A percentile compares a stretch with the other conserved stretches of the same genome.
These are phyloP conservation scores for Corchorus capsularis DNA, from an alignment of 345 rosid genomes.

Conservation along the genomic window DNA sequence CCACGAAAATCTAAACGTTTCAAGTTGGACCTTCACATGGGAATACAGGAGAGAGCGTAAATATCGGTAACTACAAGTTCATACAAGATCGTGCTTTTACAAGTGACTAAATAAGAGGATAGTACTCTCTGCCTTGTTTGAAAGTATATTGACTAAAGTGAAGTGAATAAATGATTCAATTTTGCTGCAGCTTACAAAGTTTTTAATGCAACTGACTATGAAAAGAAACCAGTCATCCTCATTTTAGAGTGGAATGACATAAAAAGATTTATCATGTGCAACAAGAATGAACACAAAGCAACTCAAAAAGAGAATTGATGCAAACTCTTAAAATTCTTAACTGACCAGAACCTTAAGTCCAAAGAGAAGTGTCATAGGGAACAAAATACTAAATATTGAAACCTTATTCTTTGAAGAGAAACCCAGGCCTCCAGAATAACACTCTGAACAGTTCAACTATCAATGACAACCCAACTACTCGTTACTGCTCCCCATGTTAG, in stretches of 20 bases:
- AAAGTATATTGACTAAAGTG: not conserved
- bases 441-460: not conserved
- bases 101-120: not conserved
- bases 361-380: not conserved
- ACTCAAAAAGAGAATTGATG: not conserved
- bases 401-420: not conserved
- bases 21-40: constrained; percentile 22
- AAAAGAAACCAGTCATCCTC: not conserved
- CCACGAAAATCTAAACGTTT: constrained; percentile 55
- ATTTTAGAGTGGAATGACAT: not conserved
- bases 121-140: not conserved
- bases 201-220: not conserved
- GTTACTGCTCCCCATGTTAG: not conserved
- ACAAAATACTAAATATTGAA: not conserved
- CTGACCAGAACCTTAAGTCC: not conserved
- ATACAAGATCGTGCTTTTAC: not conserved
- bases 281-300: constrained; percentile 1
- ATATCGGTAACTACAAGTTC: constrained; percentile 3
- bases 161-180: too few relatives aligned
- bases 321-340: constrained; percentile 1
- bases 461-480: constrained; percentile 19
- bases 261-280: not conserved
- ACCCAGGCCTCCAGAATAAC: not conserved
- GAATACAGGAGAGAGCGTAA: not conserved
- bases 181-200: not conserved